Conservation (phyloP, 345 rosid genomes). For the Camelina laxa region DNA sequence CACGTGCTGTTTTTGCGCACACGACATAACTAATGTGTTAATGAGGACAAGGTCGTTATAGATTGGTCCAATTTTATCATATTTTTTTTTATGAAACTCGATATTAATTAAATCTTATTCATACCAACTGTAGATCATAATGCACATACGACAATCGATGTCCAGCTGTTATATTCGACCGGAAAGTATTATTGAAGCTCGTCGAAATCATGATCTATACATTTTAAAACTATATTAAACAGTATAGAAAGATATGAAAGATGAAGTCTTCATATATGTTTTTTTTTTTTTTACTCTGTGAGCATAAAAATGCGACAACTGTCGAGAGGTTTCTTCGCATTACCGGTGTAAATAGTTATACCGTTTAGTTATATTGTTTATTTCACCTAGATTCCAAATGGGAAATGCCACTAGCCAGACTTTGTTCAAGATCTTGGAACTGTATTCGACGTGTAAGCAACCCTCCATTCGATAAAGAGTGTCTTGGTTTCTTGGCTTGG, state of each 20-base stretch:
- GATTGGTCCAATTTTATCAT: slow-evolving; percentile 16
- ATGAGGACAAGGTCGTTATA: slow-evolving; percentile 18
- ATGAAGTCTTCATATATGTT: neutral
- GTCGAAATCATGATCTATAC: slow-evolving; percentile 12
- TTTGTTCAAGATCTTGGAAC: neutral
- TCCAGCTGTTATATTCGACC: slow-evolving; percentile 37
- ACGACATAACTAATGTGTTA: slow-evolving; percentile 25
- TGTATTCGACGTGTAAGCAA: neutral
- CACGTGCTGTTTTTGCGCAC: slow-evolving; percentile 31
- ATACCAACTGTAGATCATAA: slow-evolving; percentile 20
- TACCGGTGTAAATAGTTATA: neutral
- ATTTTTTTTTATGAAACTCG: neutral
- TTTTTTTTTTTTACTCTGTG: neutral
- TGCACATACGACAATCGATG: slow-evolving; percentile 23
- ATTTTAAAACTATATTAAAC: neutral
- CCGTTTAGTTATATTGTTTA: neutral
- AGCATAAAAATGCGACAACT: slow-evolving; percentile 5
- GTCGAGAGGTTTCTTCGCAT: neutral
- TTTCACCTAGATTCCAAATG: too few species aligned
- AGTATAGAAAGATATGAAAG: too few species aligned
- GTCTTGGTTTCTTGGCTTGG: neutral
- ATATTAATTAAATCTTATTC: neutral
- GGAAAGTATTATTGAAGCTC: slow-evolving; percentile 2
- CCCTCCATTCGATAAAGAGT: neutral
- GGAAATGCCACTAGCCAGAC: neutral